These are phyloP conservation scores for Rhizophagus clarus DNA, from an alignment of 192 early-diverging fungal species.

Conservation along the genomic window DNA sequence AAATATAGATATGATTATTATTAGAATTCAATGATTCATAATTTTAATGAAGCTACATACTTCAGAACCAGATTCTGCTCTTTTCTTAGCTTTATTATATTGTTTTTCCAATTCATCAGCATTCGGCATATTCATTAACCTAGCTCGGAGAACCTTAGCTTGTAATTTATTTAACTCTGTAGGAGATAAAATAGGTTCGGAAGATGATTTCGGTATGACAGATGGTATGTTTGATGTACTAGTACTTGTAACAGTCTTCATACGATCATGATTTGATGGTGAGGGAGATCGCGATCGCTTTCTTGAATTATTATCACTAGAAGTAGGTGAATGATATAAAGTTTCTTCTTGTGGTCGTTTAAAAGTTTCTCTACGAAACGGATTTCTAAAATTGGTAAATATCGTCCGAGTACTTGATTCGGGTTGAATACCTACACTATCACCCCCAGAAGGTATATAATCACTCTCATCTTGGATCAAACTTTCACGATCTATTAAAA, in stretches of 20 bases:
- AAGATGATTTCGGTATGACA: background rate
- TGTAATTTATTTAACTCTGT: constrained; percentile 87
- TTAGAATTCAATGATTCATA: background rate
- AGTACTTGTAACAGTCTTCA: background rate
- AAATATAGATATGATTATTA: background rate
- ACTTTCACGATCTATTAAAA: background rate
- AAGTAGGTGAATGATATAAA: background rate
- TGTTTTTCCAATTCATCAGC: constrained; percentile 67
- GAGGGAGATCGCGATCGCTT: background rate
- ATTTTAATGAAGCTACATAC: background rate
- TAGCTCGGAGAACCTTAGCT: constrained; percentile 80
- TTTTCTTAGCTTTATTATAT: constrained; percentile 63
- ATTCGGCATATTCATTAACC: constrained; percentile 66
- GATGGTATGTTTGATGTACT: background rate
- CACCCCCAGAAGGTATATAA: background rate
- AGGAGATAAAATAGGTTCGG: constrained; percentile 43
- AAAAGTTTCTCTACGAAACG: background rate
- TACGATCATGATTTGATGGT: background rate
- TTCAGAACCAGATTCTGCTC: constrained; percentile 36
- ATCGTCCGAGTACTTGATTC: background rate
- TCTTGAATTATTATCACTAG: background rate
- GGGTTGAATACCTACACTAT: background rate
- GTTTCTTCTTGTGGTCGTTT: constrained; percentile 5
- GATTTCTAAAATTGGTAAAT: constrained; percentile 15
- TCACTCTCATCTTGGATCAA: background rate